A percentile compares a stretch with the other conserved stretches of the same genome.
These are phyloP conservation scores for Cornus controversa DNA, from an alignment of 148 eudicot genomes.

Conservation along the genomic window DNA sequence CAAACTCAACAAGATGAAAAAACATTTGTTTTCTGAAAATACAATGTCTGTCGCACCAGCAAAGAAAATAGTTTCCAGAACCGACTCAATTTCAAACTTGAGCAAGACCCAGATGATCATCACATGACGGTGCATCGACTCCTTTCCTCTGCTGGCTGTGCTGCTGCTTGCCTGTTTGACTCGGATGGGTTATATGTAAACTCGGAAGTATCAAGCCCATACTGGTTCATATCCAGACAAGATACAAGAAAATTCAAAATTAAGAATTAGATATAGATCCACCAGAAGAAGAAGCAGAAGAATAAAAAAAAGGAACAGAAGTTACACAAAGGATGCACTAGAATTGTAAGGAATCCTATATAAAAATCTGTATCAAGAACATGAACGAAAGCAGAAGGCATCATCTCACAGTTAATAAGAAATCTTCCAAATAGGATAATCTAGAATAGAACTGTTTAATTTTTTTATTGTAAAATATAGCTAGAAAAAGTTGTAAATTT, in stretches of 20 bases:
- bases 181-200: constrained; percentile 91
- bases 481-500: not conserved
- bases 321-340: not conserved
- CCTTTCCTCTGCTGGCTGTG: constrained; percentile 61
- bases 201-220: constrained; percentile 91
- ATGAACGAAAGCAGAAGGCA: no score
- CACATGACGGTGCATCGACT: constrained; percentile 82
- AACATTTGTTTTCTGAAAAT: constrained; percentile 9
- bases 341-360: not conserved
- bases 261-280: not conserved
- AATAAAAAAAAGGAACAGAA: not conserved
- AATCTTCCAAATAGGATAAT: not conserved
- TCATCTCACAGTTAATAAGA: no score
- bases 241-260: not conserved
- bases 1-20: constrained; percentile 5
- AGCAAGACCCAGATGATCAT: constrained; percentile 15
- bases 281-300: not conserved
- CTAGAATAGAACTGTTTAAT: not conserved
- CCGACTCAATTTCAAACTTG: not conserved
- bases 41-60: constrained; percentile 21
- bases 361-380: no score
- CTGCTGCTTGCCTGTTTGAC: constrained; percentile 50
- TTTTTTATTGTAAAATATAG: not conserved
- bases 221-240: constrained; percentile 41
- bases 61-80: constrained; percentile 10